Base-by-base conservation (phyloP, 2,329 filamentous ascomycete genomes). In the Calonectria montana region DNA sequence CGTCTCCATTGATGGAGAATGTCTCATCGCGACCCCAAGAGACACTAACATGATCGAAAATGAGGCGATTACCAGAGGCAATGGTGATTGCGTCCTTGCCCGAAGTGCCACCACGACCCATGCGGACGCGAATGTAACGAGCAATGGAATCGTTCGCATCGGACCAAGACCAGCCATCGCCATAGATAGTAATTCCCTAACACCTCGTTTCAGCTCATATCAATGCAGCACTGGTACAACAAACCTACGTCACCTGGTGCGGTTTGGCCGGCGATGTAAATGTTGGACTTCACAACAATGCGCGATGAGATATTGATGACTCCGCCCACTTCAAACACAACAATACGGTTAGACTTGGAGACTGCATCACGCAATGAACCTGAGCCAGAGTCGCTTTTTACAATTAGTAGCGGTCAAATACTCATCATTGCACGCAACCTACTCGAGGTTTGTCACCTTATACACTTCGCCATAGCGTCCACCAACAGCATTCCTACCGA, bases 11-110 rank as follows among this genome's bases (percentile, higher is more conserved):
- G 75, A 89, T 89, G 15, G 84, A 86, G 74, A 88, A 89, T 1
- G 86, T 89, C 79, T 90, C 88, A 70, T 89, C 88, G 13, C 87
- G 86, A n/a, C 88, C 88, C 86, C 87, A 90, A 0, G 86, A 84
- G 18, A 87, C 85, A 23, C 84, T 87, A 37, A 89, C 81, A 72
- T 90, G 89, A 76, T 90, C 88, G 74, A 90, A 88, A 55, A 90
- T 90, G 82, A 90, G 88, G 73, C 86, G 87, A 37, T 81, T 80
- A 9, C 87, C 88, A 10, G 88, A 84, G 6, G 88, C 88, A 68
- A 91, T 89, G 21, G 84, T 86, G 48, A 89, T 83, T 2, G 83
- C 88, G 70, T 89, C 88, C 76, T 91, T 90, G 9, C 88, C 88
- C 3, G 84, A 85, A n/a, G 81, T 82, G 5, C 88, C 88, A 8